These are phyloP conservation scores for Colletotrichum sp. DNA, from an alignment of 2,329 filamentous ascomycete species.

Conservation along the genomic window DNA sequence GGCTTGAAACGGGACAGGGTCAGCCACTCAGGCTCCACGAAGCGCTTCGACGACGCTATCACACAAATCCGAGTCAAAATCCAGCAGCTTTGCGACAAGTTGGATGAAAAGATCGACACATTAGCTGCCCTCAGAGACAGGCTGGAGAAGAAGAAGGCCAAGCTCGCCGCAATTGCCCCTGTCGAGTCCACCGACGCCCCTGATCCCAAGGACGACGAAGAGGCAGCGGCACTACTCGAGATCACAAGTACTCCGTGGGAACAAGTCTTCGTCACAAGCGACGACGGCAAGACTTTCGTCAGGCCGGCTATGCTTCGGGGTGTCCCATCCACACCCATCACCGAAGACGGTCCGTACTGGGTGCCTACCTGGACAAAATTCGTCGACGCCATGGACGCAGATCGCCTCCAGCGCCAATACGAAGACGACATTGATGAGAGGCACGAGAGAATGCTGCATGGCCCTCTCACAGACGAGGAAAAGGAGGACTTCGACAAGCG, in stretches of 20 bases:
- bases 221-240: not conserved
- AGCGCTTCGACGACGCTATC: not conserved
- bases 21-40: not conserved
- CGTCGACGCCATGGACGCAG: conserved; percentile 28
- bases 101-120: not conserved
- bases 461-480: not conserved
- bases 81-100: not conserved
- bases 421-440: not conserved
- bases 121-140: not conserved
- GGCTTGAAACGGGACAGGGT: not conserved
- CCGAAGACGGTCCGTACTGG: conserved; percentile 35
- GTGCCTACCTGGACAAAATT: conserved; percentile 33
- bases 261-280: conserved; percentile 13
- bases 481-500: not conserved
- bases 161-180: not conserved
- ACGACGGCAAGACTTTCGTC: conserved; percentile 27
- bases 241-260: conserved; percentile 16
- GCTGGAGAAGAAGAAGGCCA: not conserved
- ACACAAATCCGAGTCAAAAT: not conserved
- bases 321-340: conserved; percentile 30
- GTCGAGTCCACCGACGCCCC: not conserved
- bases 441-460: not conserved
- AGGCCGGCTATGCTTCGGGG: conserved; percentile 28
- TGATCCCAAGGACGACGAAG: not conserved
- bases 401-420: conserved; percentile 14